phyloP scores from a whole-genome alignment of 129 eudicot genomes.

The Helichrysum umbraculigerum region DNA sequence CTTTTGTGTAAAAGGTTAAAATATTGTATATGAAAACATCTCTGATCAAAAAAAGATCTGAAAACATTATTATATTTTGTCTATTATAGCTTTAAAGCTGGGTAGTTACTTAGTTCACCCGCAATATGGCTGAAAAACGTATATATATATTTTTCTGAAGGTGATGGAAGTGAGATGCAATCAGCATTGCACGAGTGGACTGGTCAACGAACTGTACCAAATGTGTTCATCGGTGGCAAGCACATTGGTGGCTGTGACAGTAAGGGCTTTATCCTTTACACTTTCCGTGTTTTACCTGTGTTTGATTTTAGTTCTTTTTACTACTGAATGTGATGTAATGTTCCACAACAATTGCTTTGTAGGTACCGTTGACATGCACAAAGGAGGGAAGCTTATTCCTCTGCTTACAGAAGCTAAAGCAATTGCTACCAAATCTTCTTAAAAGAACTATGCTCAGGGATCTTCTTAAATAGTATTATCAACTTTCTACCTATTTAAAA shows the following conservation, averaged over 20 bases:
- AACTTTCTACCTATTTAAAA: slow-evolving; percentile 18
- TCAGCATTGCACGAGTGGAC: slow-evolving; percentile 73
- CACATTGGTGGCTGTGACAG: slow-evolving; percentile 97
- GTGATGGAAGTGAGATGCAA: slow-evolving; percentile 85
- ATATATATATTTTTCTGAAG: slow-evolving; percentile 33
- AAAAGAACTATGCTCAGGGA: slow-evolving; percentile 18
- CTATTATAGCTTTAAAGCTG: neutral
- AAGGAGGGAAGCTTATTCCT: slow-evolving; percentile 67
- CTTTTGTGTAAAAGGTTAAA: too few relatives aligned
- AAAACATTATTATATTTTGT: neutral
- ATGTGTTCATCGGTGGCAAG: slow-evolving; percentile 87
- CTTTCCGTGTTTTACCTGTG: neutral
- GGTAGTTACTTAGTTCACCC: neutral
- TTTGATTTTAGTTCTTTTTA: neutral
- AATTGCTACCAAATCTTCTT: slow-evolving; percentile 37
- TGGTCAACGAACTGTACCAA: slow-evolving; percentile 83
- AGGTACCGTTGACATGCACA: slow-evolving; percentile 53
- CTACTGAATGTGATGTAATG: neutral
- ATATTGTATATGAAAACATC: neutral
- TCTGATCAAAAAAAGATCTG: too few relatives aligned
- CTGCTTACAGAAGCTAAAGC: slow-evolving; percentile 74
- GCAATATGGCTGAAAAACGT: neutral
- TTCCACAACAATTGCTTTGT: slow-evolving; percentile 13
- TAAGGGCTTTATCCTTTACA: slow-evolving; percentile 28
- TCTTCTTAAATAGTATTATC: slow-evolving; percentile 8